Evolutionary conservation across 2,329 filamentous ascomycete species (phyloP).

Genomic region (Acarospora socialis): DNA sequence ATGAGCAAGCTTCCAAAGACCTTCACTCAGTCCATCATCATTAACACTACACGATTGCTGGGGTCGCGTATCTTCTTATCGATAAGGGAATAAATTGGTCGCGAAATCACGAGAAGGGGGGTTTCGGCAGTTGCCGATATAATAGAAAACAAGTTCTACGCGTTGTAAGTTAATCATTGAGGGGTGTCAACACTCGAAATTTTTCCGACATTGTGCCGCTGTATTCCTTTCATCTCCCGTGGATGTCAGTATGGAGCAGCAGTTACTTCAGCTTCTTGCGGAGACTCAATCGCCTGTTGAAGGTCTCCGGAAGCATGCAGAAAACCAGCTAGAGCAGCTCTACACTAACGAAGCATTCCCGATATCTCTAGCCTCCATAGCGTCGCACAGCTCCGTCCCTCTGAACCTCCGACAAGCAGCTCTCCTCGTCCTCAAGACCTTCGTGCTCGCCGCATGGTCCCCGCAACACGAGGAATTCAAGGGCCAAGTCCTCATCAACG

Average conservation of each 20-base stretch:
- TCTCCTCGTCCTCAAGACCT: conserved; percentile 63
- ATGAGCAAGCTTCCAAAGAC: neutral
- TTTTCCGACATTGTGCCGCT: neutral
- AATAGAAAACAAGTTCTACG: too few relatives aligned
- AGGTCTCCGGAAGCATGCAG: conserved; percentile 68
- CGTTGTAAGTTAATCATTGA: too few relatives aligned
- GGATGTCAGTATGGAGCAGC: conserved; percentile 61
- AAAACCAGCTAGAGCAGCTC: conserved; percentile 63
- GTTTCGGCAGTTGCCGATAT: too few relatives aligned
- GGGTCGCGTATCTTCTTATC: too few relatives aligned
- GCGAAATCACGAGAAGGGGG: too few relatives aligned
- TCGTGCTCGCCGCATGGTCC: conserved; percentile 76
- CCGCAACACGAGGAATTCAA: conserved; percentile 57
- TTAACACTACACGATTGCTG: too few relatives aligned
- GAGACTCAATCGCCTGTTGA: conserved; percentile 71
- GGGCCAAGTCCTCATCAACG: conserved; percentile 53
- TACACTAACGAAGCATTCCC: conserved; percentile 59
- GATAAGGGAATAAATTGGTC: too few relatives aligned
- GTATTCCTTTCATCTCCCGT: conserved; percentile 9
- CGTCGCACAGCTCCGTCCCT: conserved; percentile 58
- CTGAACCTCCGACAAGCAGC: conserved; percentile 70
- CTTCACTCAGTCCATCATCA: too few relatives aligned
- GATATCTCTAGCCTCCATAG: conserved; percentile 65
- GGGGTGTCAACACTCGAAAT: neutral
- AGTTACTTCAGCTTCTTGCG: conserved; percentile 74